A percentile compares a stretch with the other conserved stretches of the same genome.
These are phyloP conservation scores for Alternaria sp. DNA, from an alignment of 2,329 filamentous ascomycete species.

Conservation along the genomic window DNA sequence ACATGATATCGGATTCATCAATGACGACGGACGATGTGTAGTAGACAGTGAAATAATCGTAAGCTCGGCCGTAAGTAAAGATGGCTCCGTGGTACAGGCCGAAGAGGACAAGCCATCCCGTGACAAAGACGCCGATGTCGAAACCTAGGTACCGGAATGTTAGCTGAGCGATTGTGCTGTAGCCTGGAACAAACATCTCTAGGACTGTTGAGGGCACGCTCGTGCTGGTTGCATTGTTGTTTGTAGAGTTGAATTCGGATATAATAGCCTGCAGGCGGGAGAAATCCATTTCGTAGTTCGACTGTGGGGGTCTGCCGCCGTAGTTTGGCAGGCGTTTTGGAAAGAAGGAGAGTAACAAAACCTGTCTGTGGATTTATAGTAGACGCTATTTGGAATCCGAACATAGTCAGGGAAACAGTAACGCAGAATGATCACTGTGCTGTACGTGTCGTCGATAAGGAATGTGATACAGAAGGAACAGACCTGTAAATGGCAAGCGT, in stretches of 20 bases:
- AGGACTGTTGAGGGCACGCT: slow-evolving; percentile 52
- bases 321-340: not conserved
- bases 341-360: not conserved
- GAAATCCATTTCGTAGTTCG: slow-evolving; percentile 31
- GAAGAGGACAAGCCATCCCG: slow-evolving; percentile 52
- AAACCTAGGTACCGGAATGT: slow-evolving; percentile 55
- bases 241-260: slow-evolving; percentile 12
- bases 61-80: slow-evolving; percentile 45
- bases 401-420: too few relatives aligned
- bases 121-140: slow-evolving; percentile 60
- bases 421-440: too few relatives aligned
- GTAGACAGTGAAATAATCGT: not conserved
- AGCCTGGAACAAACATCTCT: slow-evolving; percentile 57
- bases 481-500: too few relatives aligned
- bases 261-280: slow-evolving; percentile 25
- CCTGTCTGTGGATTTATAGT: not conserved
- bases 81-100: slow-evolving; percentile 49
- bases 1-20: not conserved
- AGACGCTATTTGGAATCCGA: not conserved
- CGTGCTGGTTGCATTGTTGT: not conserved
- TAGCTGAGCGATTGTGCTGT: slow-evolving; percentile 45
- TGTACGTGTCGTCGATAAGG: not conserved
- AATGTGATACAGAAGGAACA: not conserved
- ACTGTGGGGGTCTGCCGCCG: not conserved
- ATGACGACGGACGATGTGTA: not conserved